Evolutionary conservation across 257 asterid genomes (phyloP), one percentile per base, ranked within the genome.

Genomic region (Buddleja alternifolia): DNA sequence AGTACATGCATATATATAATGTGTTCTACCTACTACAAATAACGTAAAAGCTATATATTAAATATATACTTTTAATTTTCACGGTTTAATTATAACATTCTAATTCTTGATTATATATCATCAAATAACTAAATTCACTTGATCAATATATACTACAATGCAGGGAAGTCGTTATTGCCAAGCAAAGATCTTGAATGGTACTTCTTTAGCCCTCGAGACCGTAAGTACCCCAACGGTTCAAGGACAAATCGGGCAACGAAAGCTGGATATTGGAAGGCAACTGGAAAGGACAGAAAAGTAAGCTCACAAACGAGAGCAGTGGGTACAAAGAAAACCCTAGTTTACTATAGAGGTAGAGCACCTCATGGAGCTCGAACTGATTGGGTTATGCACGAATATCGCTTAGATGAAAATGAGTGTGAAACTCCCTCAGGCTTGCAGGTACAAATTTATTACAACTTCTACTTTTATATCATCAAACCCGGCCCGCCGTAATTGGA

Each of bases 141-240:
- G 15, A 25, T 25, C 7, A 14, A 47, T 23, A n/a, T n/a, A n/a
- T n/a, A n/a, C n/a, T n/a, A n/a, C 6, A 24, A 36, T 39, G 44
- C 85, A 94, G 99, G 96, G 50, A 94, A 94, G 63, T 94, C 99
- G 4, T 60, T 94, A 37, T 70, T 94, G 72, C 98, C 99, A 53
- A 94, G 99, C 89, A 94, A 94, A 81, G 99, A 94, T 79, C 85
- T 94, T 5, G 99, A 94, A 58, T 94, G 99, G 99, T 94, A 91
- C 71, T 94, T 91, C 81, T 94, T 91, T 48, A 87, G 99, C 72
- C 97, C 97, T 10, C 78, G 97, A 55, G 99, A 94, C 71, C 90
- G 99, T 0, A 94, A 94, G 66, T 94, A 94, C 41, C 99, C 99
- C 0, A 94, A 94, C 53, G 99, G 99, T 14, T 89, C 99, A 0